Conservation (phyloP, 2,329 filamentous ascomycete species). For the Paecilomyces fulvus region DNA sequence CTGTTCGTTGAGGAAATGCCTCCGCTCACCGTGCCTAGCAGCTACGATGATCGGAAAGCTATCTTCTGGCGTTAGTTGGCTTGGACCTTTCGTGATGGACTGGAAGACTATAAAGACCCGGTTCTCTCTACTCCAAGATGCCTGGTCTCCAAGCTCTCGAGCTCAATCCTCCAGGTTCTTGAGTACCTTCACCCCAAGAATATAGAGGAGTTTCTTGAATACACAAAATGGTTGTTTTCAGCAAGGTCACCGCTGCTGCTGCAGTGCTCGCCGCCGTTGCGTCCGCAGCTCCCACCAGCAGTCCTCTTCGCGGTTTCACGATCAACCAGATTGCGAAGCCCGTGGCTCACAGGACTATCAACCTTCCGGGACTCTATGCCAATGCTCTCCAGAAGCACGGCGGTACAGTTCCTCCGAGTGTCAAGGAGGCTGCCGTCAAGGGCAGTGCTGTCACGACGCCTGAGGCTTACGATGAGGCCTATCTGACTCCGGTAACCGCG, state of each 20-base stretch:
- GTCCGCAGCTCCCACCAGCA: constrained; percentile 18
- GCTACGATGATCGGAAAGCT: neutral
- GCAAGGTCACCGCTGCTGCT: constrained; percentile 18
- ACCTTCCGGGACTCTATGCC: constrained; percentile 22
- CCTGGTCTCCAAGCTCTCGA: neutral
- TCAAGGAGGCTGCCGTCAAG: constrained; percentile 23
- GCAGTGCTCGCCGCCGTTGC: constrained; percentile 19
- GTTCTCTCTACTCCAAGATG: neutral
- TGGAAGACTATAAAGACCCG: neutral
- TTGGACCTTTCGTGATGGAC: neutral
- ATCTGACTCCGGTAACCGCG: constrained; percentile 54
- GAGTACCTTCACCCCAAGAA: neutral
- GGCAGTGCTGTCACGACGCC: constrained; percentile 36
- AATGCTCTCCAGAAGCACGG: constrained; percentile 22
- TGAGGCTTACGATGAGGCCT: constrained; percentile 47
- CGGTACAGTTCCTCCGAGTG: constrained; percentile 17
- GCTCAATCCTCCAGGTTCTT: neutral
- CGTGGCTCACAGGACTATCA: constrained; percentile 13
- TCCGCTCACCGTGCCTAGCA: neutral
- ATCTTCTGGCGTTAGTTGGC: neutral
- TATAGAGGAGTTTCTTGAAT: neutral
- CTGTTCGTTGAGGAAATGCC: neutral
- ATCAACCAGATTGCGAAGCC: constrained; percentile 21
- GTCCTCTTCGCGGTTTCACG: constrained; percentile 20
- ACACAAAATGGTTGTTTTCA: constrained; percentile 27